phyloP scores from a whole-genome alignment of 2,329 filamentous ascomycete species.

The Colletotrichum sp. region DNA sequence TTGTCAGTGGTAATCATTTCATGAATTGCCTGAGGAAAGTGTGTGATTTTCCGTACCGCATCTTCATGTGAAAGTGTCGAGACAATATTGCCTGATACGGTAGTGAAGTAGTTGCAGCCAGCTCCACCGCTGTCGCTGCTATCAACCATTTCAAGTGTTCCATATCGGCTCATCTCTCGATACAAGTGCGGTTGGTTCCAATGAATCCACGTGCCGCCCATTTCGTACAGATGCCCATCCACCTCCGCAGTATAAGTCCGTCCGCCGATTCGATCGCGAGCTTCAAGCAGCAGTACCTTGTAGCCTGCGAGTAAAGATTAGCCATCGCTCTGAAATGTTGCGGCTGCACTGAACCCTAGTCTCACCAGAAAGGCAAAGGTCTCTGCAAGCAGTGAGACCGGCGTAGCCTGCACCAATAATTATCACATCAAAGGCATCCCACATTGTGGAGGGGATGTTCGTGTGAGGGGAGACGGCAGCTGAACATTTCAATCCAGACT shows the following conservation, averaged over 20 bases:
- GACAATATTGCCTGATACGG: too few relatives aligned
- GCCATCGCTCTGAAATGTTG: not conserved
- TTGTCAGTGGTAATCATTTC: too few relatives aligned
- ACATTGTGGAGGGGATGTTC: too few relatives aligned
- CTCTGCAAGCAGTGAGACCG: constrained; percentile 24
- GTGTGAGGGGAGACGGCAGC: too few relatives aligned
- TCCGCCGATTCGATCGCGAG: constrained; percentile 45
- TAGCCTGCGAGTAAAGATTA: constrained; percentile 10
- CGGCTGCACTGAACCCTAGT: not conserved
- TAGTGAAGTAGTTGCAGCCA: too few relatives aligned
- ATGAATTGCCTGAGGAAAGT: too few relatives aligned
- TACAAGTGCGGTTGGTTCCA: constrained; percentile 45
- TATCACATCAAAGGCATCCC: constrained; percentile 19
- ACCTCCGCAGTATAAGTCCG: constrained; percentile 42
- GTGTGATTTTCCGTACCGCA: too few relatives aligned
- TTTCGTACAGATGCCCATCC: constrained; percentile 40
- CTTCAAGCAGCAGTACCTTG: constrained; percentile 41
- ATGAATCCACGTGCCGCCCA: constrained; percentile 49
- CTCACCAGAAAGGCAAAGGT: constrained; percentile 6
- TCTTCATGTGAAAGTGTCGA: too few relatives aligned
- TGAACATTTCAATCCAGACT: too few relatives aligned
- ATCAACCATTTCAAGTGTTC: too few relatives aligned
- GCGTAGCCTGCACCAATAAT: constrained; percentile 27
- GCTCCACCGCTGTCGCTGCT: too few relatives aligned
- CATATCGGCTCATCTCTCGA: constrained; percentile 49